Base-by-base conservation (phyloP, 495 filamentous ascomycete genomes). In the Xylaria intraflava region DNA sequence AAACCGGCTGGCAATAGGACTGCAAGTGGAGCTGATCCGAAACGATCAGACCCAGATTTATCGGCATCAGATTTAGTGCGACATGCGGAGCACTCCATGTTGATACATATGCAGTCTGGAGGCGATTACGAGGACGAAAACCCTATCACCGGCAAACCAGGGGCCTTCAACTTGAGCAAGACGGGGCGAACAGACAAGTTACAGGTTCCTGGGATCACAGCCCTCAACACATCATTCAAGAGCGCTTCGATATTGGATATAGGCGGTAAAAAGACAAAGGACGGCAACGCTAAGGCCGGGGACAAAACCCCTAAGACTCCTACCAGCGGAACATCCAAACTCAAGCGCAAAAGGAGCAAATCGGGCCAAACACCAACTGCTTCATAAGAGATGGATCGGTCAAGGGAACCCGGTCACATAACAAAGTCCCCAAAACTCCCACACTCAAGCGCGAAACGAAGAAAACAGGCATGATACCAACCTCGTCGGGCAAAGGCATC, bases 61-160 rank as follows among this genome's bases (percentile, higher is more conserved):
- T 78, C 5, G 68, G 70, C 17, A 61, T 68, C n/a, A 19, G 45
- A 55, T 26, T 27, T 49, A 36, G 23, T 27, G 36, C 79, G 81
- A 12, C 76, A 83, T 33, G 70, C 90, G 4, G 81, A 83, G 48
- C 84, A 93, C 52, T 78, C 84, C 0, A 80, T 89, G 44, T 72
- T 73, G 46, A 73, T 93, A 23, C 72, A 84, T 42, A 67, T 83
- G 14, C 76, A 77, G 31, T 84, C 83, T 51, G 81, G 79, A 22
- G 80, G 85, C 43, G 91, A 97, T 48, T 95, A 82, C 68, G 90
- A 93, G 82, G 90, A 98, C 68, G 90, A 95, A 65, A 93, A 85
- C 58, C 89, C 90, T 2, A 79, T 95, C 43, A 82, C 86, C 1
- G 91, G 91, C 41, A 84, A 87, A 60, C 91, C 91, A 0, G 90